Base-by-base conservation (phyloP, 495 filamentous ascomycete species). In the Neurospora intermedia region DNA sequence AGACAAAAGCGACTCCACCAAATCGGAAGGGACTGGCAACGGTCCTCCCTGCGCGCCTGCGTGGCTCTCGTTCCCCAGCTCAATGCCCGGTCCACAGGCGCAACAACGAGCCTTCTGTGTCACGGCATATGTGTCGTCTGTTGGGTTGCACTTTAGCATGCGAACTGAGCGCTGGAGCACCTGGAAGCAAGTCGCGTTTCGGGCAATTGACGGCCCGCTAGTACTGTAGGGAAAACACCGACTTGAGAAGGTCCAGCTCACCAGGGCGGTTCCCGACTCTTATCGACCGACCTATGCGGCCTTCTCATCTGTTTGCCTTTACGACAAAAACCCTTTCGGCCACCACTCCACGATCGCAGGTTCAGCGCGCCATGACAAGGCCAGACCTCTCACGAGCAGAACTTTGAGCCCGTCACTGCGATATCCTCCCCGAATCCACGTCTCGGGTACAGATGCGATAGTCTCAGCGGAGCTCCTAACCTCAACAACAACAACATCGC, bases 371-470 rank as follows among this genome's bases (percentile, higher is more conserved):
- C 54, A 66, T 66, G 54, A 66, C 54, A 66, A 66, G 27, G 54
- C 54, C 15, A 38, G 54, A 66, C 54, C 13, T 66, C 27, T 66
- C 31, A 66, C 27, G 27, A 66, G 27, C 18, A 3, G 54, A 66
- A 66, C 54, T 66, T 38, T 66, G 54, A 66, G 54, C 54, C 6
- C 27, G 27, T 66, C 54, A 66, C 15, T 66, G 27, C 27, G 16
- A 18, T 5, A 35, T 11, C 15, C 27, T 16, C 7, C 54, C 54
- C 13, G 54, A 35, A 3, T 16, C 54, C 2, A 35, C 15, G 13
- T 27, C 54, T 16, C 27, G 20, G 13, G 72, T 38, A n/a, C 73
- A 70, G 41, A 74, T 71, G 74, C 76, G 71, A 79, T 74, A 75
- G 54, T 35, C 31, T 45, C 31, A 41, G 40, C 71, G 31, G 72